Evolutionary conservation across 176 grass and related monocot species (phyloP), one percentile per base, ranked within the genome.

Genomic region (Aechmea fasciata): DNA sequence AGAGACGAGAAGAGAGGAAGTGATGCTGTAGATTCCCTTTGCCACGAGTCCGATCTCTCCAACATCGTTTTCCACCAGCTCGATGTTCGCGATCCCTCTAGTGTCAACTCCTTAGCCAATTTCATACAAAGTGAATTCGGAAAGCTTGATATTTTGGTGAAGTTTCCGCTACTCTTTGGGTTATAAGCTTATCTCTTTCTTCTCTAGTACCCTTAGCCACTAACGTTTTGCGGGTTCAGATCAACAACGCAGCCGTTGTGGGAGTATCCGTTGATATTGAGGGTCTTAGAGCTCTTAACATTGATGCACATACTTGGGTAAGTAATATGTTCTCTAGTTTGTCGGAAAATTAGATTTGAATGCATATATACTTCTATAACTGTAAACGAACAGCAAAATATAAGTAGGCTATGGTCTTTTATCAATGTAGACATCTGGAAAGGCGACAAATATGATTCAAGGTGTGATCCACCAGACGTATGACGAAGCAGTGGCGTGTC

Each of bases 351-450:
- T 41, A 7, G 33, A 41, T 7, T 41, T 3, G 33, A 41, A 41
- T 41, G 33, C 33, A 7, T 41, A 41, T 41, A 41, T 41, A 7
- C 33, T 41, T 41, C 3, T 7, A 1, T 41, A 41, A 41, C 33
- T 41, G 33, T 41, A 41, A 6, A 41, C 33, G 33, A 41, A 41
- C 33, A 7, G 33, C 53, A 24, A 14, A 14, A 72, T 71, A 71
- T 25, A 15, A 52, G 10, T 71, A 14, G 5, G 18, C 5, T 11
- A 57, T 71, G 52, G 11, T 23, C 51, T 50, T 24, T n/a, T 59
- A 50, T 70, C 14, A 19, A 65, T 82, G 70, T 73, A 96, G 91
- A 68, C 50, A 71, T 90, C 91, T 52, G 91, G 91, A 15, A 85
- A 77, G 65, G 84, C 87, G 4, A 79, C 78, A 10, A 69, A 50